Evolutionary conservation across 2,329 filamentous ascomycete genomes (phyloP), one percentile per base, ranked within the genome.

Genomic region (Talaromyces atroroseus): DNA sequence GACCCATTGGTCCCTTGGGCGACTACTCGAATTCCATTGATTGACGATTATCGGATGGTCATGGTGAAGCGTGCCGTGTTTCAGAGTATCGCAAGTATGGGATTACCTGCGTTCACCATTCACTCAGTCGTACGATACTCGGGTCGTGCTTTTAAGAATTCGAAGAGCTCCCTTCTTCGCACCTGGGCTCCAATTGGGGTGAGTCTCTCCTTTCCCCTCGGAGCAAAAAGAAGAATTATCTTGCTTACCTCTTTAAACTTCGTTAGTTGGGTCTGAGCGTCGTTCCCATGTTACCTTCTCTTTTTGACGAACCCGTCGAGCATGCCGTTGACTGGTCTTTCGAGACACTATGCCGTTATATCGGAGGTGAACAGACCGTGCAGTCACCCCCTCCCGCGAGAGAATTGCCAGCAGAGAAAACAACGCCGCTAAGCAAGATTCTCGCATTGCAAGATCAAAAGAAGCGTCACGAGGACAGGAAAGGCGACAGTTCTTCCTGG

Each of bases 241-340:
- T 20, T 40, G 32, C 45, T 54, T 23, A 54, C 12, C 14, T 4
- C 2, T 40, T 16, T 40, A 11, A 24, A 14, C 14, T 46, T 14
- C 8, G 50, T 50, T 62, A 84, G 81, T 77, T 87, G 54, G 84
- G 84, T 65, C 76, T 91, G 34, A 76, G 85, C 0, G 79, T 90
- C 8, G 91, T 96, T 8, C 92, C 92, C 0, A 88, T 92, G 71
- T 72, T 96, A 57, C 92, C 92, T 0, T 85, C 81, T 58, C 74
- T 96, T 55, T 96, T 96, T 64, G 92, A 99, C 67, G 82, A 95
- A 71, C 92, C 94, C 0, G 90, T 99, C 6, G 94, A 97, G 74
- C 82, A 90, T 60, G 90, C 89, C 0, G 90, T 96, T 0, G 92
- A 97, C 68, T 96, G 87, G 87, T 71, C 82, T 2, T 97, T 97